Percentiles rank a stretch among this genome's conserved stretches.
phyloP scores from a whole-genome alignment of 2,329 filamentous ascomycete species.

The Venturia carpophila region DNA sequence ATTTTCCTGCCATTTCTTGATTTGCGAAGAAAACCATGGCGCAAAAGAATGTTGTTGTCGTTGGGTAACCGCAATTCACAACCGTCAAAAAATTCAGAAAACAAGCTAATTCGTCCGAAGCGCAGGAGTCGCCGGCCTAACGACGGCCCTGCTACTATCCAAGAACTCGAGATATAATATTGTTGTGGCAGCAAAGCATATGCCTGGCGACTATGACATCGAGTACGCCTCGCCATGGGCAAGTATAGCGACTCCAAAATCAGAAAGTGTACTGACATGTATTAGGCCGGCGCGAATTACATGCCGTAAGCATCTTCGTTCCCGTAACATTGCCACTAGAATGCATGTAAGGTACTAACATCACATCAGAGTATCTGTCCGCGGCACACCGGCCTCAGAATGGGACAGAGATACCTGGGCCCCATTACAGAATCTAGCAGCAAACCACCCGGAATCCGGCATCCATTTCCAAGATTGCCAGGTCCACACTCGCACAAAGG shows the following conservation, averaged over 20 bases:
- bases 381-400: slow-evolving; percentile 32
- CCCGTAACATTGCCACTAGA: background rate
- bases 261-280: background rate
- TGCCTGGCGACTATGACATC: slow-evolving; percentile 88
- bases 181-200: slow-evolving; percentile 74
- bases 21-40: background rate
- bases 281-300: slow-evolving; percentile 8
- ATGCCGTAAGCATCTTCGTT: background rate
- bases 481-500: slow-evolving; percentile 56
- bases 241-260: slow-evolving; percentile 35
- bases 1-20: background rate
- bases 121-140: slow-evolving; percentile 59
- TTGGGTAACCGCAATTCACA: slow-evolving; percentile 6
- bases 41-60: slow-evolving; percentile 17
- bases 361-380: slow-evolving; percentile 23
- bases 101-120: slow-evolving; percentile 29
- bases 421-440: slow-evolving; percentile 37
- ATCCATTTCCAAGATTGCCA: slow-evolving; percentile 64
- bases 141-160: slow-evolving; percentile 56
- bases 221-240: slow-evolving; percentile 89
- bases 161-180: slow-evolving; percentile 49
- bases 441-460: slow-evolving; percentile 65
- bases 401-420: slow-evolving; percentile 40
- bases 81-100: background rate
- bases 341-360: background rate